Evolutionary conservation across 208 protist species (phyloP).

Genomic region (Trypanosoma mega): DNA sequence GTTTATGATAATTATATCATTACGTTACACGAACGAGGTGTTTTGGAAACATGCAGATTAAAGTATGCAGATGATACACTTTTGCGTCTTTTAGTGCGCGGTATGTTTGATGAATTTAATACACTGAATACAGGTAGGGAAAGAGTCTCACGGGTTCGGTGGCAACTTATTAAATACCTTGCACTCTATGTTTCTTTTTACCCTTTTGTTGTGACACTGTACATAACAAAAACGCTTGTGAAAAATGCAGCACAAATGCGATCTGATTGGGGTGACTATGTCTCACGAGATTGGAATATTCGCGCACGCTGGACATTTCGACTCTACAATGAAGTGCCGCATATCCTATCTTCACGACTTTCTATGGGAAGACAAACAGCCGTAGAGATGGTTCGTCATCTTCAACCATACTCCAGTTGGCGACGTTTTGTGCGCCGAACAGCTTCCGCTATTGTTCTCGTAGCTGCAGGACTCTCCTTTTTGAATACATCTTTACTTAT

Average conservation of each 20-base stretch:
- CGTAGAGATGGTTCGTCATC: constrained; percentile 42
- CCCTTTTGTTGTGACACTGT: constrained; percentile 53
- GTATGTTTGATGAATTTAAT: constrained; percentile 73
- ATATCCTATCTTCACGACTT: constrained; percentile 62
- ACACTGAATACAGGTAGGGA: constrained; percentile 39
- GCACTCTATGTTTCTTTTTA: constrained; percentile 46
- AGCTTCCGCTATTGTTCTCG: constrained; percentile 52
- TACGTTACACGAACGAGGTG: constrained; percentile 47
- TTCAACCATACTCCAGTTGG: constrained; percentile 48
- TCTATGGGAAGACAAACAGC: constrained; percentile 42
- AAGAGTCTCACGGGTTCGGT: constrained; percentile 37
- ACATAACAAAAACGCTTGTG: constrained; percentile 57
- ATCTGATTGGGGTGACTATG: constrained; percentile 50
- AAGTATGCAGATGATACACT: constrained; percentile 45
- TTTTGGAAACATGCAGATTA: constrained; percentile 45
- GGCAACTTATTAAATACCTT: constrained; percentile 40
- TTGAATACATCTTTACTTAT: constrained; percentile 75
- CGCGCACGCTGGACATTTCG: constrained; percentile 68
- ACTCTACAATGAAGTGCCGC: constrained; percentile 82
- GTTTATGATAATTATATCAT: constrained; percentile 78
- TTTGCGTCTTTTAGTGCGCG: constrained; percentile 36
- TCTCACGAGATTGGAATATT: constrained; percentile 57
- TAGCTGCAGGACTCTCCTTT: constrained; percentile 52
- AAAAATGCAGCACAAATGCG: constrained; percentile 72
- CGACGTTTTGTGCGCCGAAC: constrained; percentile 53